Base-by-base conservation (phyloP, 345 rosid species). In the Carallia pectinifolia region DNA sequence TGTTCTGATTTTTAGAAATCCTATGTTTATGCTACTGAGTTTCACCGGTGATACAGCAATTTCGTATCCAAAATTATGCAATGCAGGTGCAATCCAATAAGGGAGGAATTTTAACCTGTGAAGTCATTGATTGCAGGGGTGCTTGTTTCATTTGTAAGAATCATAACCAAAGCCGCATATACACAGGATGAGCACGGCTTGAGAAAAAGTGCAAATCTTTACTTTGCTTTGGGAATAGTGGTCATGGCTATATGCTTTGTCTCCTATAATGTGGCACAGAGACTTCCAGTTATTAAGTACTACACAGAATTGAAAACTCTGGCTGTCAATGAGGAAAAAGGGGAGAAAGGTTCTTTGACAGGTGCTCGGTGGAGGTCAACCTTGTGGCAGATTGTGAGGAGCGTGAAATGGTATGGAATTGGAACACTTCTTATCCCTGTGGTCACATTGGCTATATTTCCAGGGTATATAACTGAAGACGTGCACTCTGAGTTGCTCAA, bases 391-490 rank as follows among this genome's bases (percentile, higher is more conserved):
- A 85, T 86, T 53, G 84, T 95, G 47, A 81, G 81, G 65, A 77
- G 80, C 17, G 75, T 92, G 69, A 92, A 90, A 66, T 89, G 98
- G 92, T 80, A 84, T 59, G 97, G 96, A 64, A 62, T 88, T 2
- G 98, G 99, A 64, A 67, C 89, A 1, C 6, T 95, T 53, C 85
- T 90, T 8, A 52, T 95, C 16, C 92, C 88, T 47, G 1, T 84
- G 16, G 98, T 92, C 56, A 95, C 99, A 6, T 69, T 90, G 60
- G 72, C 98, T 1, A 92, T 92, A 77, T 95, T 95, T 70, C 99
- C 99, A 4, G 99, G 99, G 7, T 92, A 83, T 62, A 83, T 95
- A 36, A 95, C 97, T 0, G 98, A 95, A 82, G 98, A 90, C 62
- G 98, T 95, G 66, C 92, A 86, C 69, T 95, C 99, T 0, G 90